Base-by-base conservation (phyloP, 2,329 filamentous ascomycete species). In the Emmonsiellopsis sp. region DNA sequence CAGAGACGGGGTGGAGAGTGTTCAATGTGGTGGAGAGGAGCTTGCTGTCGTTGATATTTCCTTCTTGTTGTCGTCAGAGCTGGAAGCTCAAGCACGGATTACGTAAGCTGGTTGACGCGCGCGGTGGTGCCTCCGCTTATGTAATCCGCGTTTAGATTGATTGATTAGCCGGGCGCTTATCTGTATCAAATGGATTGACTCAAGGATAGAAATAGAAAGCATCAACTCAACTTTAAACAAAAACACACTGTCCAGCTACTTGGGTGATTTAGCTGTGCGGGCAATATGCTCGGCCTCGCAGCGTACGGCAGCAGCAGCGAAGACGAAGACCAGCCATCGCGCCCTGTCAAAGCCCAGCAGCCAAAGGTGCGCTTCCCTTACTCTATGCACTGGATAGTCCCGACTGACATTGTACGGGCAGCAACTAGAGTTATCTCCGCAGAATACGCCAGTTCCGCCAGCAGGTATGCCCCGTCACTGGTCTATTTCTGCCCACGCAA, bases 221-320 rank as follows among this genome's bases (percentile, higher is more conserved):
- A 26, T 3, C 20, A 26, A 26, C 20, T 26, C 20, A 26, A 26
- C 20, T 26, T 26, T 26, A 26, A 26, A 26, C 20, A 26, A 26
- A 20, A 1, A 26, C 5, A 26, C 20, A 26, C 20, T 26, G 7
- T 49, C 7, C 13, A 9, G 16, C 20, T 26, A 11, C 35, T n/a
- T 8, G 10, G 47, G 8, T 49, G 8, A 26, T n/a, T 11, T 15
- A 16, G 35, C 35, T n/a, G 35, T n/a, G 9, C 20, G 40, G 20
- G 30, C 26, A 44, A 57, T 47, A 72, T 74, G 71, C 63, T 73
- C 42, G 69, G 67, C 34, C 67, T 76, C 13, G 70, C 62, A 26
- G 67, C 63, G 37, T 76, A 76, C 59, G 69, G 68, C 45, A 75
- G 71, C 57, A 75, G 72, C 58, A 73, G 70, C 55, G 73, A 74